These are phyloP conservation scores for Pichia deserticola DNA, from an alignment of 805 yeast species.

Conservation along the genomic window DNA sequence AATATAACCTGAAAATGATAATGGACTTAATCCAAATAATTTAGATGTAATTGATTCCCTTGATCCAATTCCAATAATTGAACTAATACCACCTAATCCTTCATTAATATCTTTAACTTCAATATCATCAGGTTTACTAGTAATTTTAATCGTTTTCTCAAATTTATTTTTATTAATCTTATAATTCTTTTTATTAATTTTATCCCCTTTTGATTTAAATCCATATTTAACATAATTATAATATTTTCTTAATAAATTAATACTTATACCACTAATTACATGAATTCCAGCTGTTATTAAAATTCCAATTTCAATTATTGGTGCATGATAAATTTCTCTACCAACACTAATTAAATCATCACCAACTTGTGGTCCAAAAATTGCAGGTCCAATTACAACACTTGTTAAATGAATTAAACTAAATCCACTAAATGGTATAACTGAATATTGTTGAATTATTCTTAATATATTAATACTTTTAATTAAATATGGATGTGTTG, in stretches of 20 bases:
- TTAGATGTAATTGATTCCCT: constrained; percentile 38
- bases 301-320: constrained; percentile 41
- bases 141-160: constrained; percentile 7
- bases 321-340: constrained; percentile 52
- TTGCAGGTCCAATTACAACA: constrained; percentile 45
- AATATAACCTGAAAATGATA: constrained; percentile 53
- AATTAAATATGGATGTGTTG: constrained; percentile 7
- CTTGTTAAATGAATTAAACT: constrained; percentile 50
- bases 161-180: not conserved
- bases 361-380: constrained; percentile 35
- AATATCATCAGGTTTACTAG: constrained; percentile 13
- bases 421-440: constrained; percentile 50
- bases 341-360: constrained; percentile 54
- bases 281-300: constrained; percentile 45
- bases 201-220: not conserved
- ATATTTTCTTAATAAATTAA: constrained; percentile 34
- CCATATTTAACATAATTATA: constrained; percentile 24
- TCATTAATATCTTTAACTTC: constrained; percentile 32
- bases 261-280: constrained; percentile 42
- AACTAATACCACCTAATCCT: constrained; percentile 57
- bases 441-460: constrained; percentile 49
- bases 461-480: constrained; percentile 1
- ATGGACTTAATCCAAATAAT: constrained; percentile 45
- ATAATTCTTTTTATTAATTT: constrained; percentile 1
- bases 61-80: constrained; percentile 49